Evolutionary conservation across 1,284 basidiomycete genomes (phyloP).

Genomic region (Bjerkandera adusta): DNA sequence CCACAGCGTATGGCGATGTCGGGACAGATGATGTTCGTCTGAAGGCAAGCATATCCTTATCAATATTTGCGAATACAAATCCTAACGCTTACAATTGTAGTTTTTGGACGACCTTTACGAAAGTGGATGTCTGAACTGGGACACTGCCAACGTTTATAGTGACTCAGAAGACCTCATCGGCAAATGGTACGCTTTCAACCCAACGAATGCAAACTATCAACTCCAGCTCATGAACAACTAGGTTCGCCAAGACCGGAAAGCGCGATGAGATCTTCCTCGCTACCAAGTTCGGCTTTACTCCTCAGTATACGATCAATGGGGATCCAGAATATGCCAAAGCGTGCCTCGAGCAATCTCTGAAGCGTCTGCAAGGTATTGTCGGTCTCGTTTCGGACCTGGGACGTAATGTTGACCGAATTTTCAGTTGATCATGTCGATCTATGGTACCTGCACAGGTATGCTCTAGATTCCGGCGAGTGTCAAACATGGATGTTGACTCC

Average conservation of each 20-base stretch:
- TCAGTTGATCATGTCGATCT: constrained; percentile 35
- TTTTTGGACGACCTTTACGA: constrained; percentile 22
- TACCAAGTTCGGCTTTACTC: constrained; percentile 39
- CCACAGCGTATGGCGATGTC: constrained; percentile 24
- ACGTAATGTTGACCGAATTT: not conserved
- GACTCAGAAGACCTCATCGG: constrained; percentile 25
- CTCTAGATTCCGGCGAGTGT: not conserved
- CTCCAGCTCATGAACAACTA: constrained; percentile 6
- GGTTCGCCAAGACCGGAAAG: constrained; percentile 38
- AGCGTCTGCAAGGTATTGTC: constrained; percentile 28
- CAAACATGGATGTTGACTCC: not conserved
- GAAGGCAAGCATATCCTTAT: too few species aligned
- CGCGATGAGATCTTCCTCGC: constrained; percentile 43
- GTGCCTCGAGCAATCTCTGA: constrained; percentile 32
- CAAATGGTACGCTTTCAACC: constrained; percentile 20
- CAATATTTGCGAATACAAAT: too few species aligned
- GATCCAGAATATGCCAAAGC: constrained; percentile 28
- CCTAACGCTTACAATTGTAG: too few species aligned
- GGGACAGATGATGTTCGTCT: too few species aligned
- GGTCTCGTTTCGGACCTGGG: too few species aligned
- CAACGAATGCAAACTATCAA: too few species aligned
- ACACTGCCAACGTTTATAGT: constrained; percentile 29
- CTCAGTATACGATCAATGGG: constrained; percentile 14
- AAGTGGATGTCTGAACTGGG: constrained; percentile 27
- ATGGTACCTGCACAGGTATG: constrained; percentile 35